These are phyloP conservation scores for Pseudogymnoascus sp. DNA, from an alignment of 2,329 filamentous ascomycete species.

Conservation along the genomic window DNA sequence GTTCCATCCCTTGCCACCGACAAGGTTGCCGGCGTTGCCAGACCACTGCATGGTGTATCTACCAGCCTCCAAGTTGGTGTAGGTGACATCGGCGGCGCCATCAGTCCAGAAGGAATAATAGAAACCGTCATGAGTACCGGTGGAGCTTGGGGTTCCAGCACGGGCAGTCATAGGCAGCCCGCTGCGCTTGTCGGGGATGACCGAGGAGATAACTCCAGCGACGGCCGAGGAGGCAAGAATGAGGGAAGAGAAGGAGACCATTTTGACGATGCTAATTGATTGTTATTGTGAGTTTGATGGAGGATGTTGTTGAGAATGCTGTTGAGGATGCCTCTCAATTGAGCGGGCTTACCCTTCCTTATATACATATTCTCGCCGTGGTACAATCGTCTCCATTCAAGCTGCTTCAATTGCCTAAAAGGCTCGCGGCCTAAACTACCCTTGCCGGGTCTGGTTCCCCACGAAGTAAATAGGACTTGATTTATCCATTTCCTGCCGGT, in stretches of 20 bases:
- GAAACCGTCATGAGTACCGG: conserved; percentile 47
- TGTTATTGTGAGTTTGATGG: background rate
- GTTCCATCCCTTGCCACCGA: conserved; percentile 43
- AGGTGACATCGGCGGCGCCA: conserved; percentile 39
- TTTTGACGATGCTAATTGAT: conserved; percentile 4
- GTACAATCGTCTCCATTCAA: background rate
- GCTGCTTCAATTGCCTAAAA: background rate
- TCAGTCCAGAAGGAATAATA: conserved; percentile 56
- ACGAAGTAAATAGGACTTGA: background rate
- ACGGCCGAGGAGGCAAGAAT: conserved; percentile 11
- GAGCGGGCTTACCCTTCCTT: background rate
- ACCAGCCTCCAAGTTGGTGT: conserved; percentile 45
- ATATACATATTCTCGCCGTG: background rate
- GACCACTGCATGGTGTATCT: conserved; percentile 42
- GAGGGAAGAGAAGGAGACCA: conserved; percentile 18
- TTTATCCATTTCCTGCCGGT: conserved; percentile 1
- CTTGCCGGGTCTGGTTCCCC: background rate
- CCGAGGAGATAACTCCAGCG: conserved; percentile 11
- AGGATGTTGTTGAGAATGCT: background rate
- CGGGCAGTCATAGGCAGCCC: conserved; percentile 1
- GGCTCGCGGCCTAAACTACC: background rate
- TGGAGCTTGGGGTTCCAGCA: conserved; percentile 34
- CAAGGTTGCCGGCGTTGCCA: conserved; percentile 36
- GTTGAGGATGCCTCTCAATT: background rate
- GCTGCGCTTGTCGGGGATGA: background rate